Percentiles rank a stretch among this genome's conserved stretches.
Conservation (phyloP, 805 yeast species). For the Wickerhamomyces alni region DNA sequence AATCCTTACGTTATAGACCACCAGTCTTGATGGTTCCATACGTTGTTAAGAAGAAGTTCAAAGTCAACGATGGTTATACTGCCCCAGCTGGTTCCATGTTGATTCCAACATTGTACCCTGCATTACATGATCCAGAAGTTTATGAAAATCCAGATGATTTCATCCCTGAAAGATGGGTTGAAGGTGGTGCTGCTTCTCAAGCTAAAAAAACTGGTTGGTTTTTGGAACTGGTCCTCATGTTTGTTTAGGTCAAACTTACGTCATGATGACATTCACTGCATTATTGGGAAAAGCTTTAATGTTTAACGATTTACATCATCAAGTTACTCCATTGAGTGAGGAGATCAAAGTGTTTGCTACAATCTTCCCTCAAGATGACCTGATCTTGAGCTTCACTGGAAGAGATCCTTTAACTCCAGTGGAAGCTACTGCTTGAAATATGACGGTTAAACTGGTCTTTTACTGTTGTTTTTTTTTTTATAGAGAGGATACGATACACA, state of each 20-base stretch:
- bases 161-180: slow-evolving; percentile 93
- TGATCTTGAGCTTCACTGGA: slow-evolving; percentile 65
- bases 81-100: slow-evolving; percentile 98
- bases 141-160: slow-evolving; percentile 92
- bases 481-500: no score
- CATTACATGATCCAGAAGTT: slow-evolving; percentile 95
- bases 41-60: slow-evolving; percentile 81
- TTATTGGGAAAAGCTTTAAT: slow-evolving; percentile 88
- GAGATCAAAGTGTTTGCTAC: slow-evolving; percentile 96
- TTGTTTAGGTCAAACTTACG: slow-evolving; percentile 93
- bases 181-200: slow-evolving; percentile 67
- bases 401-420: slow-evolving; percentile 43
- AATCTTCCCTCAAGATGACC: slow-evolving; percentile 95
- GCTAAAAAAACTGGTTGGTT: slow-evolving; percentile 89
- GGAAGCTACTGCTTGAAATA: no score
- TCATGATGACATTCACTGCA: slow-evolving; percentile 81
- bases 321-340: slow-evolving; percentile 79
- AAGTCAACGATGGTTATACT: slow-evolving; percentile 74
- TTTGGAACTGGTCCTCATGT: slow-evolving; percentile 97
- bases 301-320: slow-evolving; percentile 75
- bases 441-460: no score
- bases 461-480: no score
- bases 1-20: slow-evolving; percentile 90
- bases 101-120: slow-evolving; percentile 92
- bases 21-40: slow-evolving; percentile 99